Conservation (phyloP, 495 filamentous ascomycete genomes). For the Chaetomium fimeti region DNA sequence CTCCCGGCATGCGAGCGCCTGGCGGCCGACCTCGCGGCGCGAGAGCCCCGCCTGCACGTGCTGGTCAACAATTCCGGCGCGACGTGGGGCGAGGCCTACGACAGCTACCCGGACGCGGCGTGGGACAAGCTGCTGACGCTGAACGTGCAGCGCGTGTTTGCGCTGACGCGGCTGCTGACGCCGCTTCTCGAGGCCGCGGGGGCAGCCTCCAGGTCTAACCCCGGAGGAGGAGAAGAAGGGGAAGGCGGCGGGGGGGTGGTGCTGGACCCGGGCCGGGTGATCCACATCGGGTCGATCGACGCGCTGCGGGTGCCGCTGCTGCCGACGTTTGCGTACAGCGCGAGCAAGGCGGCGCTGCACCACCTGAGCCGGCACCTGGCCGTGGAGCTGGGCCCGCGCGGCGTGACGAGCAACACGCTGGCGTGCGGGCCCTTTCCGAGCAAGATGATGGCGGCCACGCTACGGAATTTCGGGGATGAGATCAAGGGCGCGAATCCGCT, state of each 20-base stretch:
- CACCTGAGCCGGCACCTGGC: constrained; percentile 72
- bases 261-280: constrained; percentile 57
- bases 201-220: constrained; percentile 31
- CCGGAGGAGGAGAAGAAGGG: too few species aligned
- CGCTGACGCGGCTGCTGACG: constrained; percentile 69
- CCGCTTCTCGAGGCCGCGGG: constrained; percentile 63
- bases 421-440: constrained; percentile 79
- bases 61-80: constrained; percentile 82
- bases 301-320: constrained; percentile 67
- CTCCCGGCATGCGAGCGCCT: constrained; percentile 58
- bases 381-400: constrained; percentile 63
- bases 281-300: constrained; percentile 77
- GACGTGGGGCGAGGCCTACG: constrained; percentile 70
- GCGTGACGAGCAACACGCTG: constrained; percentile 57
- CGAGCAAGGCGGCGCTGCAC: constrained; percentile 73
- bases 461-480: constrained; percentile 58
- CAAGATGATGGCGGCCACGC: constrained; percentile 78
- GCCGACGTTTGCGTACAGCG: constrained; percentile 73
- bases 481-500: constrained; percentile 67
- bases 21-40: constrained; percentile 58
- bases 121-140: constrained; percentile 75
- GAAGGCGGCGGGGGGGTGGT: constrained; percentile 2
- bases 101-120: constrained; percentile 67
- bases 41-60: constrained; percentile 56
- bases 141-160: constrained; percentile 79